phyloP scores from a whole-genome alignment of 2,329 filamentous ascomycete genomes.

The Fusarium verticillioides region DNA sequence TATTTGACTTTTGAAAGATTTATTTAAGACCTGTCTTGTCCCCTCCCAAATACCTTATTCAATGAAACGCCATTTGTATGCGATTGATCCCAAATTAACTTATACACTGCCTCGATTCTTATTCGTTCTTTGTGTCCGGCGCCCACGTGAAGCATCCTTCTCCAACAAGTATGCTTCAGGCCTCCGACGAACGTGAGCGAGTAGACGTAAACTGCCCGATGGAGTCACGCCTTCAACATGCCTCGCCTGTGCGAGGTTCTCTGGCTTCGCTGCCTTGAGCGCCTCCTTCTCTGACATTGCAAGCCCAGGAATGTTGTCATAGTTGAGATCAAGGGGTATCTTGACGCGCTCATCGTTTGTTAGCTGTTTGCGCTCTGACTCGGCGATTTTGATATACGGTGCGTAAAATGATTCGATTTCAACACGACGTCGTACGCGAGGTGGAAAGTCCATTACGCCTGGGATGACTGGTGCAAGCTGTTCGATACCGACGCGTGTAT shows the following conservation, averaged over 20 bases:
- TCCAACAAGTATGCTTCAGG: constrained; percentile 2
- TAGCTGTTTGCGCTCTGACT: constrained; percentile 72
- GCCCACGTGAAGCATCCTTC: background rate
- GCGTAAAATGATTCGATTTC: constrained; percentile 86
- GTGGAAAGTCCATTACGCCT: constrained; percentile 63
- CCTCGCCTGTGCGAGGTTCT: constrained; percentile 88
- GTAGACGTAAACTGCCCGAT: constrained; percentile 67
- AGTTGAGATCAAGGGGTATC: constrained; percentile 81
- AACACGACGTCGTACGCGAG: constrained; percentile 74
- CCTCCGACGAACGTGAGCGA: constrained; percentile 67
- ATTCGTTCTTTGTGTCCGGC: background rate
- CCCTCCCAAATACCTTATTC: background rate
- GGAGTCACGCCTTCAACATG: constrained; percentile 84
- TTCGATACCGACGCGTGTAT: constrained; percentile 56
- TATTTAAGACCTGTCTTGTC: background rate
- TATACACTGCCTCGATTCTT: background rate
- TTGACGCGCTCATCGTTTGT: constrained; percentile 79
- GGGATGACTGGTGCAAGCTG: constrained; percentile 69
- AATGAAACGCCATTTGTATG: constrained; percentile 20
- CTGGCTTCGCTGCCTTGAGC: constrained; percentile 77
- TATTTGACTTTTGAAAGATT: background rate
- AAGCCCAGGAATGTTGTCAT: constrained; percentile 76
- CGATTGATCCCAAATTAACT: background rate
- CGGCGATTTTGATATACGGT: constrained; percentile 83
- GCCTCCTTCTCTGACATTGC: constrained; percentile 82